Percentiles rank a stretch among this genome's conserved stretches.
Conservation (phyloP, 176 grass and related monocot species). For the Oryza meridionalis region DNA sequence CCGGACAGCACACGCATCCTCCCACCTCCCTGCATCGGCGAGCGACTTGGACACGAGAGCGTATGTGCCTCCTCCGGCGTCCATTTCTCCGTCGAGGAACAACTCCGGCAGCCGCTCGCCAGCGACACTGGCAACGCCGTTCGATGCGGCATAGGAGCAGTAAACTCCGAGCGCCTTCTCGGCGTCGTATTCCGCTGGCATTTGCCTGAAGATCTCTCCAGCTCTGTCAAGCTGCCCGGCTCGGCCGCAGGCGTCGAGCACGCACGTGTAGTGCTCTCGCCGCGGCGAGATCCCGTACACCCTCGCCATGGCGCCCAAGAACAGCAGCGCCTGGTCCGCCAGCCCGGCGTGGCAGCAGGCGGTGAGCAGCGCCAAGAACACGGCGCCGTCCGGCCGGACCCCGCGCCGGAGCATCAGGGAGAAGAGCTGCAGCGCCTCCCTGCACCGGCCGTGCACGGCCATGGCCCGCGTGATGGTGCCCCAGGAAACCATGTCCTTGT, state of each 20-base stretch:
- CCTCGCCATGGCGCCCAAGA: slow-evolving; percentile 50
- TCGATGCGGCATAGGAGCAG: slow-evolving; percentile 29
- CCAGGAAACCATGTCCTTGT: slow-evolving; percentile 60
- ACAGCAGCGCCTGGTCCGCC: slow-evolving; percentile 35
- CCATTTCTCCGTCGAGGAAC: slow-evolving; percentile 32
- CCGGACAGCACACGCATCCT: slow-evolving; percentile 45
- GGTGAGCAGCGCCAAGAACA: slow-evolving; percentile 59
- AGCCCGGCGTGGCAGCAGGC: slow-evolving; percentile 52
- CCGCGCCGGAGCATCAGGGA: slow-evolving; percentile 51
- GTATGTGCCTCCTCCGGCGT: slow-evolving; percentile 42
- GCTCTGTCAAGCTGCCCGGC: slow-evolving; percentile 36
- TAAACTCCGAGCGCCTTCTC: slow-evolving; percentile 40
- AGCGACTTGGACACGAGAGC: slow-evolving; percentile 50
- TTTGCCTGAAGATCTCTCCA: slow-evolving; percentile 19
- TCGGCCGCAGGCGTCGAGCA: slow-evolving; percentile 57
- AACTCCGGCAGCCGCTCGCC: slow-evolving; percentile 26
- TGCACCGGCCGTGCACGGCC: slow-evolving; percentile 50
- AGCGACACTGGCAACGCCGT: neutral
- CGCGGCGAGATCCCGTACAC: slow-evolving; percentile 43
- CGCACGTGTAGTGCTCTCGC: slow-evolving; percentile 59
- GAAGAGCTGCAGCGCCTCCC: slow-evolving; percentile 55
- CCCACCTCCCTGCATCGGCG: slow-evolving; percentile 54
- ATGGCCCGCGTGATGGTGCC: slow-evolving; percentile 53
- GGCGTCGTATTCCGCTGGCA: slow-evolving; percentile 30
- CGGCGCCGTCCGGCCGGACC: slow-evolving; percentile 46